Evolutionary conservation across 139 green algal species (phyloP), one percentile per base, ranked within the genome.

Genomic region (Chlamydomonas incerta): DNA sequence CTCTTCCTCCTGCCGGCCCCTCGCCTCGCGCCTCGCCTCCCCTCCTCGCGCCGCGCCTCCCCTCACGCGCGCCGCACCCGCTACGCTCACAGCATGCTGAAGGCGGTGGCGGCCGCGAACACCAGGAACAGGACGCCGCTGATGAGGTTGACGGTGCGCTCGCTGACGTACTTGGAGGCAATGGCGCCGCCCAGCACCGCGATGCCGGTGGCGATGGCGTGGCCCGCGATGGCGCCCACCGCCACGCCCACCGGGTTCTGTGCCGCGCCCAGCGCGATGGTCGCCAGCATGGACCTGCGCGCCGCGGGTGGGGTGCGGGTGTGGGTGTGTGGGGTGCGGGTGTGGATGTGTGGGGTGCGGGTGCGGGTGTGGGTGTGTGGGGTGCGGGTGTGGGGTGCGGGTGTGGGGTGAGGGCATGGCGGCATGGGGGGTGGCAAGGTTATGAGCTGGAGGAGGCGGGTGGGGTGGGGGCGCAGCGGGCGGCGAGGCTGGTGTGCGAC

Each of bases 221-320:
- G 97, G 0, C 95, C 97, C 21, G 92, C 68, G 31, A 97, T 96
- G 1, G 97, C 97, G 29, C 97, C 97, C n/a, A 92, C 72, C 0
- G 95, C 94, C 24, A 99, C 97, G 6, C 95, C 97, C 83, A 98
- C 57, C 29, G 96, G 96, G 67, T 92, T 96, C 88, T 99, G 96
- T 37, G 95, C 93, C 6, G 96, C 97, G 26, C 94, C 97, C 50
- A 99, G 88, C 0, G 97, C 97, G 66, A 99, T 98, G 34, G 97
- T 99, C 11, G 97, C 97, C 46, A 99, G 92, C 97, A 99, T 99
- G 60, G 96, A 98, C 41, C 88, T 91, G 88, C 18, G 74, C 13
- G 52, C 10, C 31, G 17, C 9, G 46, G 66, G 66, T 4, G 66
- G n/a, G 26, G 24, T n/a, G n/a, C 8, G 41, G 41, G 41, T 50